These are phyloP conservation scores for Flagelloscypha sp. DNA, from an alignment of 768 basidiomycete genomes.

Conservation along the genomic window DNA sequence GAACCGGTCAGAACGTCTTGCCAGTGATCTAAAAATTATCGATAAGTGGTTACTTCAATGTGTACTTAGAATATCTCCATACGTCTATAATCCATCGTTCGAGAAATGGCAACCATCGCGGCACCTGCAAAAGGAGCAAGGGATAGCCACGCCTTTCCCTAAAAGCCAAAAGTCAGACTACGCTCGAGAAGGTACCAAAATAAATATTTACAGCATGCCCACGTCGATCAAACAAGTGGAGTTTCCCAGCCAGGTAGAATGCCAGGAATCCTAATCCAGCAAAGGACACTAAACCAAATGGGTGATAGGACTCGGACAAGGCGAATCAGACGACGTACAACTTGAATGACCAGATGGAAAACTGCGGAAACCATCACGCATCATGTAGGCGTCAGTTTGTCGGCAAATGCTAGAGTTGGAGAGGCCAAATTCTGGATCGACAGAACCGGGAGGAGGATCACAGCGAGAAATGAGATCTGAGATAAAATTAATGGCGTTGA, in stretches of 20 bases:
- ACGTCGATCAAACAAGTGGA: constrained; percentile 79
- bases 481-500: background rate
- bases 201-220: constrained; percentile 53
- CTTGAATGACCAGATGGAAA: constrained; percentile 92
- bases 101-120: constrained; percentile 69
- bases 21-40: too few species aligned
- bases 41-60: too few species aligned
- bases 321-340: constrained; percentile 39
- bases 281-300: constrained; percentile 71
- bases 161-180: constrained; percentile 12
- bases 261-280: constrained; percentile 86
- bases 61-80: too few species aligned
- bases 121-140: constrained; percentile 73
- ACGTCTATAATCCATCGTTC: constrained; percentile 92
- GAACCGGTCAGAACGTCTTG: constrained; percentile 82
- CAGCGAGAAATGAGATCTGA: constrained; percentile 70
- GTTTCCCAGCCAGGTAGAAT: constrained; percentile 85
- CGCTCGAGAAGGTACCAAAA: constrained; percentile 28
- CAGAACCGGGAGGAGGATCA: constrained; percentile 53
- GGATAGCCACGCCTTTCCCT: constrained; percentile 80
- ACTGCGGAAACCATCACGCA: constrained; percentile 84
- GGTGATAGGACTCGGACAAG: constrained; percentile 1
- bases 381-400: constrained; percentile 45
- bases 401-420: constrained; percentile 73
- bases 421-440: constrained; percentile 65